Base-by-base conservation (phyloP, 1,139 yeast species). In the Spathaspora sp. region DNA sequence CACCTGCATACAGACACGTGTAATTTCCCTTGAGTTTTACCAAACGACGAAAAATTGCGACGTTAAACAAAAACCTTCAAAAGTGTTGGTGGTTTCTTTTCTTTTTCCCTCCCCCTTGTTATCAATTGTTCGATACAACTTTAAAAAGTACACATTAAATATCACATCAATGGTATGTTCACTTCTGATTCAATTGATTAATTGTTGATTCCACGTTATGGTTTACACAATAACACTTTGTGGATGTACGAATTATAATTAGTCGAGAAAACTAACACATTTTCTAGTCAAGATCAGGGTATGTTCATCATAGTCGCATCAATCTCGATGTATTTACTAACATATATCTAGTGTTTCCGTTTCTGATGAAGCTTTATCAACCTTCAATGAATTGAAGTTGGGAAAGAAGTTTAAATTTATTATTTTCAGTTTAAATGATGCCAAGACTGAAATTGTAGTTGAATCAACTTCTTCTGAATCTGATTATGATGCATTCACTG, bases 301-400 rank as follows among this genome's bases (percentile, higher is more conserved):
- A 79, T 56, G 84, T 77, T 31, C 3, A 20, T 23, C 9, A n/a
- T 16, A 24, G 25, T 33, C 20, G 10, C 24, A 6, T 16, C 29
- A 37, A 37, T 31, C 17, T n/a, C 17, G 9, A 37, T 37, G 26
- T 15, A 17, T 20, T 23, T 47, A 45, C 70, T 65, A 64, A 65
- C 72, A 42, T 8, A 20, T 37, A 13, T 56, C 27, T 61, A 84
- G 95, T 78, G 97, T 93, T 67, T 84, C 96, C 61, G 96, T 93
- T 67, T 89, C 95, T 62, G 97, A 91, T 70, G 97, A 89, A 70
- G 90, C 97, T 55, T 80, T 91, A 67, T 75, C 81, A 59, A 96
- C 97, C 49, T 93, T 89, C 86, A 89, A 91, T 69, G 97, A 91
- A 65, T 82, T 93, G 73, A 93, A 93, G 80, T 81, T 93, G 65